Conservation (phyloP, 2,329 filamentous ascomycete genomes). For the Calonectria pteridis region DNA sequence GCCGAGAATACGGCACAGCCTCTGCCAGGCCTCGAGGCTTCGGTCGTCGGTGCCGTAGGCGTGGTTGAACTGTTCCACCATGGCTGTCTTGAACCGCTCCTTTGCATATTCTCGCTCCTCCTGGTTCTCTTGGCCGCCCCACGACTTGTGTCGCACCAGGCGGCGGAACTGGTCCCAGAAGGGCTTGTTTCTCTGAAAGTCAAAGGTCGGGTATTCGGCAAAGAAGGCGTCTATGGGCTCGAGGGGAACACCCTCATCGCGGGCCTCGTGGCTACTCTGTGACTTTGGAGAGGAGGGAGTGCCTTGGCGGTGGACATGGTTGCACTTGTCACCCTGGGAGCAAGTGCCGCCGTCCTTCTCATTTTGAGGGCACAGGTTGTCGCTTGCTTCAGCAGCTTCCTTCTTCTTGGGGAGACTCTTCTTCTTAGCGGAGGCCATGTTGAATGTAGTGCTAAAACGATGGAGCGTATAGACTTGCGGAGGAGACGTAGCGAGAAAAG, state of each 20-base stretch:
- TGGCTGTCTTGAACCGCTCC: conserved; percentile 9
- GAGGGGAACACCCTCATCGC: not conserved
- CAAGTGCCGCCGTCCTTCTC: not conserved
- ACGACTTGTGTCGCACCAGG: conserved; percentile 2
- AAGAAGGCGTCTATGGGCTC: conserved; percentile 31
- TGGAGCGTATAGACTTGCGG: not conserved
- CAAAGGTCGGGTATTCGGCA: conserved; percentile 17
- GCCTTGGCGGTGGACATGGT: not conserved
- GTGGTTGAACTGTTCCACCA: conserved; percentile 25
- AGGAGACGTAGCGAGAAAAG: not conserved
- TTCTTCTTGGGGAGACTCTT: not conserved
- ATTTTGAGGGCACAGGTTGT: not conserved
- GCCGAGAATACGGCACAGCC: conserved; percentile 24
- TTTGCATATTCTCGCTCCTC: not conserved
- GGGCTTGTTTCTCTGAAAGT: not conserved
- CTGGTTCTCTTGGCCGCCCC: not conserved
- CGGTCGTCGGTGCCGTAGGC: conserved; percentile 25
- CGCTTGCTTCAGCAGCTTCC: not conserved
- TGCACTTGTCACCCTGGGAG: conserved; percentile 16
- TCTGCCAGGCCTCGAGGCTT: conserved; percentile 19
- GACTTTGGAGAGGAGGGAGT: not conserved
- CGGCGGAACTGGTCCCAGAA: conserved; percentile 30
- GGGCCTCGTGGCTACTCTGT: not conserved
- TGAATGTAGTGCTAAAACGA: not conserved
- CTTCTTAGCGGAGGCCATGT: not conserved